Evolutionary conservation across 805 yeast species (phyloP).

Genomic region (Tetrapisispora nanseiensis): DNA sequence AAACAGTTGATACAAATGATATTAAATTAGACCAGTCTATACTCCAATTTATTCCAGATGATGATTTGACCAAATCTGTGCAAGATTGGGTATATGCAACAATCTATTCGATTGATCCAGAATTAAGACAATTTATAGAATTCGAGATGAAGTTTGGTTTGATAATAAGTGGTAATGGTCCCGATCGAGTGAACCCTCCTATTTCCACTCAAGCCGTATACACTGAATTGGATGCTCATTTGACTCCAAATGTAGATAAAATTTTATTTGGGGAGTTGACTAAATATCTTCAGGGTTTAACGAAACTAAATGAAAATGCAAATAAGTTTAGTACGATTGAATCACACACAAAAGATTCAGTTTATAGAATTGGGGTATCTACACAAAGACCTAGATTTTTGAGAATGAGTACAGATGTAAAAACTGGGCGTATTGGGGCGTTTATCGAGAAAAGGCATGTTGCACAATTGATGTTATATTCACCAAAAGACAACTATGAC

Average conservation of each 20-base stretch:
- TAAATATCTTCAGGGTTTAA: slow-evolving; percentile 45
- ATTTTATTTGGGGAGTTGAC: slow-evolving; percentile 49
- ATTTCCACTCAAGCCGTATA: slow-evolving; percentile 59
- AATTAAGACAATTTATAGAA: slow-evolving; percentile 48
- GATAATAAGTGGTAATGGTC: slow-evolving; percentile 53
- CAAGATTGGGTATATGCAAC: slow-evolving; percentile 88
- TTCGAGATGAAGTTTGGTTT: slow-evolving; percentile 68
- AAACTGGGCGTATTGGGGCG: slow-evolving; percentile 55
- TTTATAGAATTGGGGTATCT: slow-evolving; percentile 51
- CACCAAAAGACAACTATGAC: slow-evolving; percentile 73
- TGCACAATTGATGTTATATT: slow-evolving; percentile 59
- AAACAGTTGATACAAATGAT: slow-evolving; percentile 25
- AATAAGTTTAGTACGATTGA: slow-evolving; percentile 51
- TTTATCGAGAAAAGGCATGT: slow-evolving; percentile 66
- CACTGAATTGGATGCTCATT: slow-evolving; percentile 46
- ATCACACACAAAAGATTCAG: slow-evolving; percentile 52
- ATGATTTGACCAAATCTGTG: slow-evolving; percentile 69
- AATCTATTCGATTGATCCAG: slow-evolving; percentile 51
- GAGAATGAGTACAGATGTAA: slow-evolving; percentile 57
- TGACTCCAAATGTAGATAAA: slow-evolving; percentile 58
- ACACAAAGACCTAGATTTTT: slow-evolving; percentile 56
- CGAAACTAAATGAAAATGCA: slow-evolving; percentile 39
- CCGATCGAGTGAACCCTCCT: slow-evolving; percentile 53
- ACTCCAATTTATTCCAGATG: slow-evolving; percentile 65
- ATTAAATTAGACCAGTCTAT: slow-evolving; percentile 33